These are phyloP conservation scores for Paracoccidioides brasiliensis DNA, from an alignment of 2,329 filamentous ascomycete species.

Conservation along the genomic window DNA sequence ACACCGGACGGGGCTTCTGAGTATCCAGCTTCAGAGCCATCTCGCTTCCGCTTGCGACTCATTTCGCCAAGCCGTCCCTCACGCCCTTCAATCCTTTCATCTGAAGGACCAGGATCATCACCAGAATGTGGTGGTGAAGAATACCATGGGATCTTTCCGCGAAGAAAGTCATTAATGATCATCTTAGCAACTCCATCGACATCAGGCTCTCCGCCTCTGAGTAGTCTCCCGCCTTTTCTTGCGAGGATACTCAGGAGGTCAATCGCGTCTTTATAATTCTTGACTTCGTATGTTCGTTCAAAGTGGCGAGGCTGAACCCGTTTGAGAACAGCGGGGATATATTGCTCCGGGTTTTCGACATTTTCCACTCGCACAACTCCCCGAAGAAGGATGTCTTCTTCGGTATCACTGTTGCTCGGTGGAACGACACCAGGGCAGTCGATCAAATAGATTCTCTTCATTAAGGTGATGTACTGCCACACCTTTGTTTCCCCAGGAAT, in stretches of 20 bases:
- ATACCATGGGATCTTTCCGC: conserved; percentile 95
- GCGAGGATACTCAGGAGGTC: conserved; percentile 81
- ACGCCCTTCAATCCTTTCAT: conserved; percentile 51
- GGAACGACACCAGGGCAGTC: conserved; percentile 96
- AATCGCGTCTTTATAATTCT: conserved; percentile 60
- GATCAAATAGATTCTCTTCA: conserved; percentile 90
- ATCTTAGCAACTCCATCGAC: conserved; percentile 92
- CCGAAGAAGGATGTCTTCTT: conserved; percentile 75
- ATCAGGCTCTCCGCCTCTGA: conserved; percentile 90
- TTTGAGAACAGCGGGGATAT: conserved; percentile 69
- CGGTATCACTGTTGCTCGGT: conserved; percentile 68
- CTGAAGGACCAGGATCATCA: conserved; percentile 29
- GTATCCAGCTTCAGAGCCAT: conserved; percentile 34
- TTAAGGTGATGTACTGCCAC: conserved; percentile 93
- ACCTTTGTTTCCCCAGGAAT: conserved; percentile 96
- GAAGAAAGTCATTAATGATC: conserved; percentile 89
- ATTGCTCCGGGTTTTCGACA: conserved; percentile 91
- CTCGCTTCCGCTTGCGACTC: conserved; percentile 61
- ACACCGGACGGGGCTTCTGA: conserved; percentile 20
- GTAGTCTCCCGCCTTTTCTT: conserved; percentile 69
- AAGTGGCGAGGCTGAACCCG: conserved; percentile 78
- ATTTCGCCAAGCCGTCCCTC: conserved; percentile 76
- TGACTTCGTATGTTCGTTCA: conserved; percentile 83
- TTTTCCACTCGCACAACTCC: conserved; percentile 92
- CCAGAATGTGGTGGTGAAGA: conserved; percentile 57